Evolutionary conservation across 2,329 filamentous ascomycete species (phyloP), one percentile per base, ranked within the genome.

Genomic region (Penicillium paneum): DNA sequence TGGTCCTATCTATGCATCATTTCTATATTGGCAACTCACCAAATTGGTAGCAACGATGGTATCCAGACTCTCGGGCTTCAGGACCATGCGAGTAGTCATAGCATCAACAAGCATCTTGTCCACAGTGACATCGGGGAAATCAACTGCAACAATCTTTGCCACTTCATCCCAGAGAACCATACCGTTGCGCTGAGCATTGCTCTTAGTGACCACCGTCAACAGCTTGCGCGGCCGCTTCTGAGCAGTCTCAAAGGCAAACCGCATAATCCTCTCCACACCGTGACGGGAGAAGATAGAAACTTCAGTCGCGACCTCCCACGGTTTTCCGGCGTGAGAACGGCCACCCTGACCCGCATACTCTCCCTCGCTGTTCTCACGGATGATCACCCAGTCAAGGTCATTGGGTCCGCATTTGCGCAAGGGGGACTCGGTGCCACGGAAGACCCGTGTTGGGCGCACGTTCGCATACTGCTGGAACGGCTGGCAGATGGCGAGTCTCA

Each of bases 91-190:
- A 12, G 81, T 81, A 1, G 84, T 87, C 83, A 87, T 85, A 7
- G 84, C 83, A 67, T 86, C 84, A 6, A 87, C 84, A 19, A 87
- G 74, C 81, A 86, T 86, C 76, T 86, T 87, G 55, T 87, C 84
- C 41, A 79, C 75, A 28, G 76, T 78, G 2, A 87, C 83, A 60
- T 86, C 82, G 0, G 81, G 80, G 60, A 83, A 87, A 5, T 85
- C 82, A 54, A 72, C 76, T 0, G 78, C 77, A 2, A 87, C 79
- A 26, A 78, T 74, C 0, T 70, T 71, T 0, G 83, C 83, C 11
- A 87, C 77, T 61, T 86, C 83, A 63, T 87, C 84, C 85, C 84
- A 87, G 54, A 87, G 77, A 0, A 87, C 84, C 83, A 87, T 85
- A 0, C 84, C 84, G 50, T 86, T 85, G 0, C 84, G 76, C 69